Conservation (phyloP, 2,329 filamentous ascomycete species). For the Penicillium occitanis region DNA sequence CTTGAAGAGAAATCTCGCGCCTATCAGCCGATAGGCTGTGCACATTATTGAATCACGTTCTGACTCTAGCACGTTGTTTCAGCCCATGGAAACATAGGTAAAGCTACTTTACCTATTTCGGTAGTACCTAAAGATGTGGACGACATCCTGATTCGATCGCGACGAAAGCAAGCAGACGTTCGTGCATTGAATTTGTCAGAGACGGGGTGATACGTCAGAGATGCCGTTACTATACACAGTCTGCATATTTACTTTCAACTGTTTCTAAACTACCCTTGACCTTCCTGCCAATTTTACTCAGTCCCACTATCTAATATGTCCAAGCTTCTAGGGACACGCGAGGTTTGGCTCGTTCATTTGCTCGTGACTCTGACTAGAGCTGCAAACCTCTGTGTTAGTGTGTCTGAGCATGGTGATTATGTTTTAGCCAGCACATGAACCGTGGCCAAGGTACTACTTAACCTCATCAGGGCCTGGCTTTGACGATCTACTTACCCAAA, state of each 20-base stretch:
- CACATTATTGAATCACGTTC: not conserved
- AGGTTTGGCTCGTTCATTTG: not conserved
- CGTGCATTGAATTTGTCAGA: not conserved
- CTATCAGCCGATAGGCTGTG: not conserved
- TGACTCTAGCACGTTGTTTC: not conserved
- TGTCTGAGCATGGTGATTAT: not conserved
- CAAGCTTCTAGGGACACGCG: conserved; percentile 2
- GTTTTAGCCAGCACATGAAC: not conserved
- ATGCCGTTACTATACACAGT: not conserved
- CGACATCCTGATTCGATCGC: not conserved
- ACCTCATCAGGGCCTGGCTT: not conserved
- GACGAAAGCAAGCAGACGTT: not conserved
- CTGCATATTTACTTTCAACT: conserved; percentile 2
- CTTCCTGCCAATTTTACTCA: not conserved
- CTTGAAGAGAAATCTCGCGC: not conserved
- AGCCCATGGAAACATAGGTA: not conserved
- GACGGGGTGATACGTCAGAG: not conserved
- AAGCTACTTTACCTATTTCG: not conserved
- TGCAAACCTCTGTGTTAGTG: not conserved
- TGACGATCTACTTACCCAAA: conserved; percentile 1
- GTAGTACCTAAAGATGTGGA: not conserved
- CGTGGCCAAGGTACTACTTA: not conserved
- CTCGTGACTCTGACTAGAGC: conserved; percentile 3
- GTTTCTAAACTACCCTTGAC: not conserved
- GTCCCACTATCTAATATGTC: not conserved